A percentile compares a stretch with the other conserved stretches of the same genome.
These are phyloP conservation scores for Ganoderma meredithae DNA, from an alignment of 1,284 basidiomycete genomes.

Conservation along the genomic window DNA sequence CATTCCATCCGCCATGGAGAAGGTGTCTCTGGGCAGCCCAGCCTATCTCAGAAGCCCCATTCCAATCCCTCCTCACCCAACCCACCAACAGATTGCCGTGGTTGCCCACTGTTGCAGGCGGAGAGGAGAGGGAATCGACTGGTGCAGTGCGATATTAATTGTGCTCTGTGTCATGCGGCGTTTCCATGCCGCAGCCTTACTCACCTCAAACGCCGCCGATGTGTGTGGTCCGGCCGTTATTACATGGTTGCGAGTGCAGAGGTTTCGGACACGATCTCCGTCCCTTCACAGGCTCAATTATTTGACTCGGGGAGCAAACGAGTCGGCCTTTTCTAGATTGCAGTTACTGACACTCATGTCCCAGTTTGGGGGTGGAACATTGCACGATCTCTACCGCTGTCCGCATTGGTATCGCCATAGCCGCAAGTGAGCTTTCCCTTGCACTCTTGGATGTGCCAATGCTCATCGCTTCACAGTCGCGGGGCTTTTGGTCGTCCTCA, in stretches of 20 bases:
- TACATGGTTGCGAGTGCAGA: not conserved
- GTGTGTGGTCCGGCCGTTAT: not conserved
- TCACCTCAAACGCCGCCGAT: not conserved
- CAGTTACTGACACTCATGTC: not conserved
- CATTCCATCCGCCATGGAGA: not conserved
- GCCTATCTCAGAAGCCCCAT: not conserved
- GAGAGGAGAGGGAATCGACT: not conserved
- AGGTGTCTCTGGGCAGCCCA: not conserved
- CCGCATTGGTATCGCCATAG: conserved; percentile 42
- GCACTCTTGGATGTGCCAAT: not conserved
- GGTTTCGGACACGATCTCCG: not conserved
- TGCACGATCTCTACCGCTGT: conserved; percentile 38
- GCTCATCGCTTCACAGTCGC: conserved; percentile 4
- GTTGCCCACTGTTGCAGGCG: not conserved
- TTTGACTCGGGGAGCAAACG: not conserved
- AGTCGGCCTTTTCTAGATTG: not conserved
- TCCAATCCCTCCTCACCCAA: not conserved
- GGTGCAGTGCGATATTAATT: not conserved
- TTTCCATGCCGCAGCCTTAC: not conserved
- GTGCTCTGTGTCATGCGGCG: not conserved
- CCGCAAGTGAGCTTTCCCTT: conserved; percentile 31
- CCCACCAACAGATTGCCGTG: not conserved
- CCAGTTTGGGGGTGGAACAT: conserved; percentile 33
- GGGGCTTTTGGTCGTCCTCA: conserved; percentile 28
- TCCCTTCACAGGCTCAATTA: not conserved